Conservation (phyloP, 2,329 filamentous ascomycete species). For the Trichophyton rubrum region DNA sequence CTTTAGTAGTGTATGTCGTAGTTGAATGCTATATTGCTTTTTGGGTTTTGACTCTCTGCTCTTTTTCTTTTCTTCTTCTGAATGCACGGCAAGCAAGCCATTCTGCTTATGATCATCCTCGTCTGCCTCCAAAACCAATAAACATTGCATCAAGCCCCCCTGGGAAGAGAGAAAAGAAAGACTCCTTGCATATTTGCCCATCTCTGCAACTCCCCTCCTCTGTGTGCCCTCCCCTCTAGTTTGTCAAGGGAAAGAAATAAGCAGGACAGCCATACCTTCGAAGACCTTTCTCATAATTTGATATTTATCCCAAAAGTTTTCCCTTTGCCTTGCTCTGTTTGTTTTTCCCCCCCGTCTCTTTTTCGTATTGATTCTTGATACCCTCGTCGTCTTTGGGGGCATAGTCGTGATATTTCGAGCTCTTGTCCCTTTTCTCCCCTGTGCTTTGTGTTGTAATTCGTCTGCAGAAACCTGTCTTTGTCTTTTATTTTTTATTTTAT, state of each 20-base stretch:
- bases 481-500: background rate
- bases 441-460: background rate
- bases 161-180: background rate
- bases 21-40: background rate
- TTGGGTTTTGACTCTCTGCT: background rate
- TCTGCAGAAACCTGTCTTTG: background rate
- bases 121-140: background rate
- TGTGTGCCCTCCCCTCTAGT: background rate
- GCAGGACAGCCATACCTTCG: background rate
- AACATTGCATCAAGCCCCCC: background rate
- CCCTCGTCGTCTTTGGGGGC: constrained; percentile 1
- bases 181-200: background rate
- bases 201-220: background rate
- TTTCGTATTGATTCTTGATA: background rate
- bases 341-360: background rate
- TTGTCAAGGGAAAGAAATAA: background rate
- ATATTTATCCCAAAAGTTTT: background rate
- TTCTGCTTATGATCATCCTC: background rate
- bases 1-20: background rate
- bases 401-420: background rate
- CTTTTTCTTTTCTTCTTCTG: background rate
- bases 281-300: background rate
- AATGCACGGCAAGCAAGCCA: background rate
- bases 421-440: background rate
- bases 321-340: background rate